Evolutionary conservation across 805 yeast species (phyloP), one percentile per base, ranked within the genome.

Genomic region (Ogataea allantospora): DNA sequence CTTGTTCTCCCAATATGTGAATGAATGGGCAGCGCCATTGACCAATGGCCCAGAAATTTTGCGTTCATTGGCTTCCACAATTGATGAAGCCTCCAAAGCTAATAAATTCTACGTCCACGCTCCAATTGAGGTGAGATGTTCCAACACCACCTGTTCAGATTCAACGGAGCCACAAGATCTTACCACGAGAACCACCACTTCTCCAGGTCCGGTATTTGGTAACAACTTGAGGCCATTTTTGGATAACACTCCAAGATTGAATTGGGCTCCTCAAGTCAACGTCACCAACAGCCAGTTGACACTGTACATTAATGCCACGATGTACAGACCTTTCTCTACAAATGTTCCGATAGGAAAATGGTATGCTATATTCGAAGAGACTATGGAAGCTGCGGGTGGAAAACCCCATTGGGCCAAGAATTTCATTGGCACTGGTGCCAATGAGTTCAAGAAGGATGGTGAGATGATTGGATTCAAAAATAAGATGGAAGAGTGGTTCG

Each of bases 361-460:
- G 96, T 91, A 75, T 63, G 73, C 74, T 33, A 68, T 71, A n/a
- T 91, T 91, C 61, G 99, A 91, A 63, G 75, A 76, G 36, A 75
- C 87, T 2, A 68, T 89, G 71, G 72, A 71, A 34, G 78, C 77
- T 18, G 88, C 83, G 19, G 88, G 84, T 24, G 99, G 99, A 29
- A 85, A 80, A 59, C 99, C 99, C 2, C 99, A 91, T 62, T 91
- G 99, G 99, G 99, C 99, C 12, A 91, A 91, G 69, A 89, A 88
- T 62, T 91, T 88, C 60, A 68, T 85, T 40, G 95, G 95, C 1
- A 65, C 75, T 3, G 59, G 46, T 34, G 44, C 27, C 53, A 56
- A 55, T 2, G 75, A 71, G 27, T 68, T 65, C 38, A 64, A 66
- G 36, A 78, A 74, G 42, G 81, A 77, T 45, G 83, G 81, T 45